Evolutionary conservation across 1,284 basidiomycete species (phyloP), one percentile per base, ranked within the genome.

Genomic region (Somion occarium): DNA sequence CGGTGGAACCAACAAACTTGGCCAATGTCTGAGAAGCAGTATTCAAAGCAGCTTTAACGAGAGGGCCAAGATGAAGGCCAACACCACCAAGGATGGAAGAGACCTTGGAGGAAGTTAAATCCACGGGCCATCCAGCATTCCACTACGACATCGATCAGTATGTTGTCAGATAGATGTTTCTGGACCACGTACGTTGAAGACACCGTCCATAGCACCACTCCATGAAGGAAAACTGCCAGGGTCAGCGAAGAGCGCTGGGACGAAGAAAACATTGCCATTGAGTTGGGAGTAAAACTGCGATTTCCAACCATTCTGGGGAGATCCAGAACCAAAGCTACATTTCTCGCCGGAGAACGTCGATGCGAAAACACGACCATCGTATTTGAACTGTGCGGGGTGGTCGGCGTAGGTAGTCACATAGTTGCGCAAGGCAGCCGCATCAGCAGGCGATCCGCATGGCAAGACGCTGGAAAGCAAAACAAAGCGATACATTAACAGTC

Each of bases 301-400:
- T 42, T 64, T 68, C 85, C 85, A 88, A 41, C 82, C 85, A 1
- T 75, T 64, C 2, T 67, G 56, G 15, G 69, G 69, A 45, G 69
- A 78, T 9, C 56, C 64, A 59, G 79, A 78, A 46, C 88, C 90
- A 61, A 91, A 91, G 0, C 68, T 72, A 63, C 88, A 91, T 43
- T 73, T 68, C 57, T 90, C 83, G n/a, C 91, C 91, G 2, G 88
- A 73, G 65, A 93, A 93, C 1, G 88, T 89, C 0, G 86, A 87
- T 1, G 86, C 85, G 46, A 92, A 77, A 11, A 83, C 77, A 46
- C 76, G 78, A 53, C 72, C 71, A 55, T 76, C 67, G 57, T 78
- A 80, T 52, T 71, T 73, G 45, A 90, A 70, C 62, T 92, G 88
- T 53, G 82, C 84, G 0, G 85, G 74, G 61, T 84, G 79, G 12